Evolutionary conservation across 768 basidiomycete genomes (phyloP).

Genomic region (Macrolepiota dolichaula): DNA sequence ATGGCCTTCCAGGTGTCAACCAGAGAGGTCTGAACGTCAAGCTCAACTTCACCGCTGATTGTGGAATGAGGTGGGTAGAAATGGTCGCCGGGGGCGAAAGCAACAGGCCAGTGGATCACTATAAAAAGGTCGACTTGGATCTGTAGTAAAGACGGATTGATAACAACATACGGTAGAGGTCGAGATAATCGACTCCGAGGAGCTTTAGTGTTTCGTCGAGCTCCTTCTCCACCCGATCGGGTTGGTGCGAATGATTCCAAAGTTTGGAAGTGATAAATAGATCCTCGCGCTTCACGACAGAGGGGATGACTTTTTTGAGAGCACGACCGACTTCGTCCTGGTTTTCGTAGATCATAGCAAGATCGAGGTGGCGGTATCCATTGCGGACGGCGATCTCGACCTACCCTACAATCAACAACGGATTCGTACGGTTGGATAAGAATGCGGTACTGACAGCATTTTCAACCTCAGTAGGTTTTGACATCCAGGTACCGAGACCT

Average conservation of each 20-base stretch:
- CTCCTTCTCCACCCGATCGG: conserved; percentile 64
- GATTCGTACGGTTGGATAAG: not conserved
- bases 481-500: conserved; percentile 82
- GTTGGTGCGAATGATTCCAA: conserved; percentile 75
- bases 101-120: conserved; percentile 82
- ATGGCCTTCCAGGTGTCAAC: conserved; percentile 84
- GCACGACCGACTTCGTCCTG: conserved; percentile 75
- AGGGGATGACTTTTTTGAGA: conserved; percentile 72
- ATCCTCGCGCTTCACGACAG: conserved; percentile 76
- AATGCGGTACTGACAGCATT: conserved; percentile 45
- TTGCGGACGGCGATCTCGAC: conserved; percentile 71
- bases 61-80: conserved; percentile 49
- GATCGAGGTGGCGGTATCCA: conserved; percentile 85
- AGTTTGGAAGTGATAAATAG: conserved; percentile 81
- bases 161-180: conserved; percentile 63
- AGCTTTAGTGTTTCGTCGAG: conserved; percentile 74
- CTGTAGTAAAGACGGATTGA: not conserved
- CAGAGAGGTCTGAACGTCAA: conserved; percentile 59
- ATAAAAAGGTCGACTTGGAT: not conserved
- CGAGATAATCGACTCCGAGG: conserved; percentile 74
- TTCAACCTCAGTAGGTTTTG: conserved; percentile 73
- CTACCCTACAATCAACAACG: conserved; percentile 29
- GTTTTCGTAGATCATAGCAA: conserved; percentile 77
- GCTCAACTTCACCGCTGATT: conserved; percentile 40
- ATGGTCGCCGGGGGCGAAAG: conserved; percentile 58